Base-by-base conservation (phyloP, 495 filamentous ascomycete genomes). In the Daldinia childiae region DNA sequence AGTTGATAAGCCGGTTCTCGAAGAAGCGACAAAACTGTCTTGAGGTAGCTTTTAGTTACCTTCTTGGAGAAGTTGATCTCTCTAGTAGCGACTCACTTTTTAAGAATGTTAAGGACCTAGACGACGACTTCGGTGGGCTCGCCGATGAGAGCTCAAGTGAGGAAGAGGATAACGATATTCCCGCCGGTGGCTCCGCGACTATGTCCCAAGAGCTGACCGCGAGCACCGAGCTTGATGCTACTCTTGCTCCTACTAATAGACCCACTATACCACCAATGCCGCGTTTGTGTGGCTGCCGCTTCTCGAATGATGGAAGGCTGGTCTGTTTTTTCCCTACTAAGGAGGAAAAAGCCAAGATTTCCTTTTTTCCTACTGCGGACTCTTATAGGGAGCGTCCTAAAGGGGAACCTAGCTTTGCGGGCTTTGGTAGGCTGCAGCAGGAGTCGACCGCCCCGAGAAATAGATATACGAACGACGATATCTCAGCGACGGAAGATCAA, bases 301-400 rank as follows among this genome's bases (percentile, higher is more conserved):
- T 93, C 83, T 89, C 92, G 15, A 86, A 88, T 54, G 88, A 92
- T 72, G 94, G 94, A 24, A 87, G 87, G 51, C 84, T 98, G 7
- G 87, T 94, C 21, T 96, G 93, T 81, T 96, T 95, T 72, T 96
- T 97, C 73, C 92, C 91, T 3, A 90, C 91, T 7, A 94, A 92
- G 76, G 89, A 91, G 74, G 91, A 93, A 61, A 91, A 88, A 67
- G 85, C 90, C 24, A 85, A 83, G 38, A 87, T 87, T 12, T 84
- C 94, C 27, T 85, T 78, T 2, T 73, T 90, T 38, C 83, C 90
- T 7, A 77, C 90, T 21, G 83, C 85, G 4, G 87, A 90, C 43
- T 85, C 85, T 48, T 86, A 88, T 65, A 87, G 84, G 71, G 89
- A 89, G 24, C 84, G 89, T 43, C 86, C 86, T 0, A 87, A 87